phyloP scores from a whole-genome alignment of 2,329 filamentous ascomycete genomes.

The Aspergillus ochraceoroseus region DNA sequence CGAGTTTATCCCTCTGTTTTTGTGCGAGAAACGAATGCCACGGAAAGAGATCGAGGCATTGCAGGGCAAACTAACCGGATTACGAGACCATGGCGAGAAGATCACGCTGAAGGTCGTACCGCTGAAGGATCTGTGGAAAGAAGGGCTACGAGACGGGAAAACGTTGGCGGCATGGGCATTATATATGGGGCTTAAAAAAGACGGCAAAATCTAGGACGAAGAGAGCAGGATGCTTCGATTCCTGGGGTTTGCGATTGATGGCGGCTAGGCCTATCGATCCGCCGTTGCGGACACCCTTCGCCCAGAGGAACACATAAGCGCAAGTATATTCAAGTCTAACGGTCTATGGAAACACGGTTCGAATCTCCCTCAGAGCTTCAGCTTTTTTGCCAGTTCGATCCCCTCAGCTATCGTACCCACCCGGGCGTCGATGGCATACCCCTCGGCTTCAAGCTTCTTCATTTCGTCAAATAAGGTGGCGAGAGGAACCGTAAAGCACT shows the following conservation, averaged over 20 bases:
- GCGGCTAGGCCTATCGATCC: no score
- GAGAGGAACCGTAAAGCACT: slow-evolving; percentile 67
- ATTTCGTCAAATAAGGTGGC: slow-evolving; percentile 61
- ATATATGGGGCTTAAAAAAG: slow-evolving; percentile 50
- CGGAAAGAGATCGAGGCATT: slow-evolving; percentile 47
- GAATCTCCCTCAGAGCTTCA: slow-evolving; percentile 22
- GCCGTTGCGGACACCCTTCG: no score
- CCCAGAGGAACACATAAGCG: no score
- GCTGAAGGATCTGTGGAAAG: slow-evolving; percentile 51
- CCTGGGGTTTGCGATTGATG: no score
- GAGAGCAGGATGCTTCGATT: background rate
- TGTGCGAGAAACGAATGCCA: slow-evolving; percentile 52
- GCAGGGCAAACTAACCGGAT: slow-evolving; percentile 51
- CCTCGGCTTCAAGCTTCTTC: slow-evolving; percentile 61
- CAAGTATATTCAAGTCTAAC: slow-evolving; percentile 6
- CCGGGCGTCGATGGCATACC: slow-evolving; percentile 73
- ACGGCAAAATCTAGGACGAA: slow-evolving; percentile 40
- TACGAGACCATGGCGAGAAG: slow-evolving; percentile 54
- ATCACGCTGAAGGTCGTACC: slow-evolving; percentile 55
- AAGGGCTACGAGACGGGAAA: slow-evolving; percentile 53
- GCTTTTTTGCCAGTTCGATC: slow-evolving; percentile 63
- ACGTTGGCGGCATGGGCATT: slow-evolving; percentile 52
- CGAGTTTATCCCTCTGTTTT: slow-evolving; percentile 55
- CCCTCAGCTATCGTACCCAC: slow-evolving; percentile 75
- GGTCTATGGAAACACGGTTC: slow-evolving; percentile 2